Base-by-base conservation (phyloP, 257 asterid species). In the Solanum clarkiae region DNA sequence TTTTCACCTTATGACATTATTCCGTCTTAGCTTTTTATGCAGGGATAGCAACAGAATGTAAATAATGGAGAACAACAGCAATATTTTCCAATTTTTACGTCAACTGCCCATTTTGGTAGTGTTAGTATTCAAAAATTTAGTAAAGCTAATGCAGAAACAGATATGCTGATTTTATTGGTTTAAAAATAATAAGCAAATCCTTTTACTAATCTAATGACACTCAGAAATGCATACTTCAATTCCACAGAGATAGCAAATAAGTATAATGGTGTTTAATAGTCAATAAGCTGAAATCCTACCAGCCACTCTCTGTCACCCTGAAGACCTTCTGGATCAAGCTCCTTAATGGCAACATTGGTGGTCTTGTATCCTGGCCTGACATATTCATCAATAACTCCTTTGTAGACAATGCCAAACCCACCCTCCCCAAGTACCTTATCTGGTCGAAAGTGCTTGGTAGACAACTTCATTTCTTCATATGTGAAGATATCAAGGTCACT, bases 221-320 rank as follows among this genome's bases (percentile, higher is more conserved):
- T 75, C 15, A 49, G 44, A 75, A 47, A 49, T 22, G 62, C 42
- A 14, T 1, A 7, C 8, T 74, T 74, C 60, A 74, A 22, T 74
- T 22, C 59, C 44, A 72, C 29, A n/a, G 62, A 49, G 82, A 74
- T n/a, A 12, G 81, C 62, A 75, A 75, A 14, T 22, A 49, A 77
- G 45, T 10, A 77, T 51, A 8, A 51, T 26, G 9, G 49, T 77
- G 82, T 26, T 77, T 53, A 51, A 51, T 53, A 77, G 63, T 16
- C 63, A 77, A 77, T 51, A 77, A 77, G 17, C 8, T 53, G 65
- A 84, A 54, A 40, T 10, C 79, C 7, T 91, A 94, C 98, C 97
- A 95, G 99, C 99, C 99, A 96, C 93, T 96, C 99, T 81, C 97
- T 88, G 88, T 96, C 98, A 24, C 99, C 99, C 88, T 95, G 99